Evolutionary conservation across 371 early-diverging fungal species (phyloP).

Genomic region (Funneliformis caledonium): DNA sequence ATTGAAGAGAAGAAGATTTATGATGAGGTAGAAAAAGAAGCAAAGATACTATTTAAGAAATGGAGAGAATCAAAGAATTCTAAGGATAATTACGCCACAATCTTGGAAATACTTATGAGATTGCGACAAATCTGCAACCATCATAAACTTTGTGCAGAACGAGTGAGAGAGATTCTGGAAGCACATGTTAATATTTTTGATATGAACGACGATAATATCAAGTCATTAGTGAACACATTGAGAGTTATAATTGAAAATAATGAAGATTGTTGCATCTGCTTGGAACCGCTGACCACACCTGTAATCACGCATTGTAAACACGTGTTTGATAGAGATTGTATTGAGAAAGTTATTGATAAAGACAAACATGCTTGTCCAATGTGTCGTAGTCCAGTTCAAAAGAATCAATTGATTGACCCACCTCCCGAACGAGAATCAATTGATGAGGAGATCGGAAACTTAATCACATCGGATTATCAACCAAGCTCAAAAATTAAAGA

Average conservation of each 20-base stretch:
- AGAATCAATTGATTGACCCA: background rate
- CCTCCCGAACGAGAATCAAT: background rate
- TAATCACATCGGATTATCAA: background rate
- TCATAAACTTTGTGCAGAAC: constrained; percentile 1
- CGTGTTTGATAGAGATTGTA: background rate
- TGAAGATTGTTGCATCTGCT: constrained; percentile 14
- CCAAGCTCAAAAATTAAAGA: constrained; percentile 4
- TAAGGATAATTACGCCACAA: background rate
- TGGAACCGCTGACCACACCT: background rate
- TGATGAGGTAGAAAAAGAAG: background rate
- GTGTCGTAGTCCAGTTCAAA: constrained; percentile 8
- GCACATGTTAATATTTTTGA: background rate
- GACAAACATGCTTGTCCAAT: constrained; percentile 6
- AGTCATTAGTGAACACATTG: background rate
- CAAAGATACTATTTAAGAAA: background rate
- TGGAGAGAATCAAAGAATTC: background rate
- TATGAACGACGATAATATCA: background rate
- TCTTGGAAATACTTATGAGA: background rate
- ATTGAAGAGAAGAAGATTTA: background rate
- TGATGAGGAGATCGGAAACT: background rate
- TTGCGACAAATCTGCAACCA: constrained; percentile 20
- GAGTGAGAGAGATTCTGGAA: background rate
- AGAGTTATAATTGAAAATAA: background rate
- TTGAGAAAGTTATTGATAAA: background rate
- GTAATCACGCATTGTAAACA: constrained; percentile 3